Percentiles rank a stretch among this genome's conserved stretches.
phyloP scores from a whole-genome alignment of 2,329 filamentous ascomycete species.

The Xylariomycetidae sp. region DNA sequence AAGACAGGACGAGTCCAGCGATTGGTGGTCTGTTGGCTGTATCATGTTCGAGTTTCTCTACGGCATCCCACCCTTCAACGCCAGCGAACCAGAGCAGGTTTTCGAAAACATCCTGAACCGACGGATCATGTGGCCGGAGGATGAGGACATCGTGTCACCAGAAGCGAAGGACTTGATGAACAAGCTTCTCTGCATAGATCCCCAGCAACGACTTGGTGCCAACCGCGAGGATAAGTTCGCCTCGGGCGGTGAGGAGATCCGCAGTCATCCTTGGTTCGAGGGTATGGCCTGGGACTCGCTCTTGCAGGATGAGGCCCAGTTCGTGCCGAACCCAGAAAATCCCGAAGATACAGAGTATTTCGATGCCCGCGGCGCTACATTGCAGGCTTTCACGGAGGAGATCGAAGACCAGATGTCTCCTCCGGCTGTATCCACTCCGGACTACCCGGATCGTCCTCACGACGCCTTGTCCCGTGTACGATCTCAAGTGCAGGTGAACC shows the following conservation, averaged over 20 bases:
- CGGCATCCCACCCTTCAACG: constrained; percentile 90
- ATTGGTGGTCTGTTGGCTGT: constrained; percentile 99
- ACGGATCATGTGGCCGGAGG: constrained; percentile 91
- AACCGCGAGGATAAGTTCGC: constrained; percentile 78
- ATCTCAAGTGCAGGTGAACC: constrained; percentile 66
- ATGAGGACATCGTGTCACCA: constrained; percentile 69
- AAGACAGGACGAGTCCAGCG: constrained; percentile 94
- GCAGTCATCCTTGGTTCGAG: constrained; percentile 81
- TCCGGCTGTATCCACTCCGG: constrained; percentile 62
- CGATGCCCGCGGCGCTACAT: constrained; percentile 80
- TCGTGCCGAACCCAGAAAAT: constrained; percentile 86
- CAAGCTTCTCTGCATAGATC: constrained; percentile 79
- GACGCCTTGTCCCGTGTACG: constrained; percentile 88
- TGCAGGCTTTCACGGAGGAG: constrained; percentile 89
- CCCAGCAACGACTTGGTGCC: constrained; percentile 73
- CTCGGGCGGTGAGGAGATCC: constrained; percentile 86
- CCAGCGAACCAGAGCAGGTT: constrained; percentile 80
- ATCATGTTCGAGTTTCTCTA: constrained; percentile 96
- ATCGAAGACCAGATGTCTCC: constrained; percentile 84
- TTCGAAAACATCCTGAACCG: constrained; percentile 94
- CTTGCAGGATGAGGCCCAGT: constrained; percentile 92
- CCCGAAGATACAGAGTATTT: constrained; percentile 98
- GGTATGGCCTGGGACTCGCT: constrained; percentile 85
- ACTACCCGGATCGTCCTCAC: constrained; percentile 85
- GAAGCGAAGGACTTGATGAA: constrained; percentile 96